A percentile compares a stretch with the other conserved stretches of the same genome.
phyloP scores from a whole-genome alignment of 352 stramenopile genomes.

The Pythium guiyangense region DNA sequence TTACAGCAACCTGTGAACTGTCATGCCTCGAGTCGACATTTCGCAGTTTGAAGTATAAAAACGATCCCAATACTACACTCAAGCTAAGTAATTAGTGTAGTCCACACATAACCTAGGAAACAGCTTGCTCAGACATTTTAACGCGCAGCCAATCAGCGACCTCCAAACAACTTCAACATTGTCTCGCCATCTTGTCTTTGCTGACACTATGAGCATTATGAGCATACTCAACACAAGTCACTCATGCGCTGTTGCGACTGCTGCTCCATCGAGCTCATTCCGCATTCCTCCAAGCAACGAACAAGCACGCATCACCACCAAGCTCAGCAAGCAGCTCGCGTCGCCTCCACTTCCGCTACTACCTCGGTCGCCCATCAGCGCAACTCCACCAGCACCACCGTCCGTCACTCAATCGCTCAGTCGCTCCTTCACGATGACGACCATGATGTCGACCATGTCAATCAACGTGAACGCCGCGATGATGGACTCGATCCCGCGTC shows the following conservation, averaged over 20 bases:
- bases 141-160: conserved; percentile 10
- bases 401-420: background rate
- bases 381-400: too few relatives aligned
- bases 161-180: background rate
- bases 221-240: background rate
- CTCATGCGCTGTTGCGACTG: too few relatives aligned
- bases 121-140: conserved; percentile 9
- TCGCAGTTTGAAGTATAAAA: too few relatives aligned
- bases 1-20: too few relatives aligned
- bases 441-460: conserved; percentile 35
- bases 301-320: conserved; percentile 3
- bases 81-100: too few relatives aligned
- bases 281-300: conserved; percentile 8
- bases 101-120: conserved; percentile 8
- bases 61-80: too few relatives aligned
- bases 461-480: conserved; percentile 26
- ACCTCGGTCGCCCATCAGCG: too few relatives aligned
- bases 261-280: too few relatives aligned
- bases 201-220: too few relatives aligned
- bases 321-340: background rate
- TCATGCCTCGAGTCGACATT: too few relatives aligned
- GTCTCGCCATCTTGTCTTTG: background rate
- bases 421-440: conserved; percentile 22
- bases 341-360: background rate
- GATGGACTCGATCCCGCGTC: conserved; percentile 59